phyloP scores from a whole-genome alignment of 176 grass and related monocot species.

The Leersia perrieri region DNA sequence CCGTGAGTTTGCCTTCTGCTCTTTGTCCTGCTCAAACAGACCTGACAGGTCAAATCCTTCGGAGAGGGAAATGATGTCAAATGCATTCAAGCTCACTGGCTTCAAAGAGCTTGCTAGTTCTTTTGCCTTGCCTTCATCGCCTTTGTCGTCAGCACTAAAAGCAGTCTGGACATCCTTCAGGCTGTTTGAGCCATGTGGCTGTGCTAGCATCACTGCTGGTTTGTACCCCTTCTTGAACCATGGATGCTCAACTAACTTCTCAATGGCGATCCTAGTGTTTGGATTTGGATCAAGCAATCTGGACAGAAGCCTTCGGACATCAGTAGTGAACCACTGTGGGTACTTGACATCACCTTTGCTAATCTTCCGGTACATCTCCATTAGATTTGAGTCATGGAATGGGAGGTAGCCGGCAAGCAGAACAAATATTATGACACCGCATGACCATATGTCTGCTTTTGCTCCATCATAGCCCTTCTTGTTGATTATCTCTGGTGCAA shows the following conservation, averaged over 20 bases:
- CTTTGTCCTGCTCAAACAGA: slow-evolving; percentile 64
- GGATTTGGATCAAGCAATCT: slow-evolving; percentile 75
- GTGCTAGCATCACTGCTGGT: slow-evolving; percentile 32
- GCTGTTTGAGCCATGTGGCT: slow-evolving; percentile 35
- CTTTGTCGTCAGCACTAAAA: slow-evolving; percentile 44
- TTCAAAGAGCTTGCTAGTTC: slow-evolving; percentile 45
- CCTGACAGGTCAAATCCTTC: slow-evolving; percentile 81
- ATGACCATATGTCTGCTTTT: slow-evolving; percentile 94
- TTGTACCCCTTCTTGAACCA: slow-evolving; percentile 93
- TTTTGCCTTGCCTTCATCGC: slow-evolving; percentile 2
- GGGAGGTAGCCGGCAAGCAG: slow-evolving; percentile 81
- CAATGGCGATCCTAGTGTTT: slow-evolving; percentile 63
- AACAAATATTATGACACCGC: slow-evolving; percentile 82
- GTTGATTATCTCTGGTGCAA: slow-evolving; percentile 82
- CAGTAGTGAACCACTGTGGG: slow-evolving; percentile 64
- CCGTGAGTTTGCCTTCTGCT: slow-evolving; percentile 45
- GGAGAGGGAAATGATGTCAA: slow-evolving; percentile 90
- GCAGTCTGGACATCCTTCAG: slow-evolving; percentile 61
- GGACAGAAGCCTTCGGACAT: slow-evolving; percentile 50
- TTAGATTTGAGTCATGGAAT: slow-evolving; percentile 78
- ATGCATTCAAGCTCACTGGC: slow-evolving; percentile 76
- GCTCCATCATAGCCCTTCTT: slow-evolving; percentile 86
- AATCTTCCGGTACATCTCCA: slow-evolving; percentile 95
- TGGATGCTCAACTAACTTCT: slow-evolving; percentile 55
- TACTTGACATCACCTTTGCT: slow-evolving; percentile 68